Conservation (phyloP, 202 grass and related monocot genomes). For the Setaria italica region DNA sequence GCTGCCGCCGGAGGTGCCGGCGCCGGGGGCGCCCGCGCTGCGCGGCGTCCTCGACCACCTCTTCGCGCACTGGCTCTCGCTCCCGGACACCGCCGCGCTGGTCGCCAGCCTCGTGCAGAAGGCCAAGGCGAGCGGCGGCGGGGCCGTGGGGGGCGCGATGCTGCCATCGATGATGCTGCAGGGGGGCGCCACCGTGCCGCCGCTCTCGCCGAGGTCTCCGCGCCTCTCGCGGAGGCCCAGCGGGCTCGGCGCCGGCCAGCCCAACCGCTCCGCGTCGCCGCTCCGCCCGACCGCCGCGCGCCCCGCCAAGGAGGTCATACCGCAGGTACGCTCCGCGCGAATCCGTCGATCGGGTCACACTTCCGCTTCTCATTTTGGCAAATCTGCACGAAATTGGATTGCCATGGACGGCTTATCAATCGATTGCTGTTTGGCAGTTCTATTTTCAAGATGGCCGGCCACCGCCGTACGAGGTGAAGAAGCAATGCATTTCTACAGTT, state of each 20-base stretch:
- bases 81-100: constrained; percentile 68
- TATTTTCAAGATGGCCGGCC: constrained; percentile 90
- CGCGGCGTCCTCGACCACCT: constrained; percentile 72
- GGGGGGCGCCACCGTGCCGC: constrained; percentile 76
- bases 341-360: neutral
- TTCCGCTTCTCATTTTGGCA: neutral
- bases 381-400: neutral
- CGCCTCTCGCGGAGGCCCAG: constrained; percentile 63
- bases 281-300: constrained; percentile 60
- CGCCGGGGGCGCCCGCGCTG: constrained; percentile 64
- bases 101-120: constrained; percentile 76
- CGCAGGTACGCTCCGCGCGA: constrained; percentile 59
- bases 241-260: constrained; percentile 42
- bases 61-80: constrained; percentile 89
- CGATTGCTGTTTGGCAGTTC: constrained; percentile 60
- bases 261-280: constrained; percentile 65
- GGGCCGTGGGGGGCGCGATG: constrained; percentile 40
- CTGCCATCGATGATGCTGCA: constrained; percentile 79
- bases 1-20: constrained; percentile 84
- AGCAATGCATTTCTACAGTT: constrained; percentile 68
- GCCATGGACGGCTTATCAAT: neutral
- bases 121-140: constrained; percentile 52
- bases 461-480: constrained; percentile 68
- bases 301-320: constrained; percentile 75
- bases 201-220: constrained; percentile 92